These are phyloP conservation scores for Stachybotrys echinatus DNA, from an alignment of 2,329 filamentous ascomycete genomes.

Conservation along the genomic window DNA sequence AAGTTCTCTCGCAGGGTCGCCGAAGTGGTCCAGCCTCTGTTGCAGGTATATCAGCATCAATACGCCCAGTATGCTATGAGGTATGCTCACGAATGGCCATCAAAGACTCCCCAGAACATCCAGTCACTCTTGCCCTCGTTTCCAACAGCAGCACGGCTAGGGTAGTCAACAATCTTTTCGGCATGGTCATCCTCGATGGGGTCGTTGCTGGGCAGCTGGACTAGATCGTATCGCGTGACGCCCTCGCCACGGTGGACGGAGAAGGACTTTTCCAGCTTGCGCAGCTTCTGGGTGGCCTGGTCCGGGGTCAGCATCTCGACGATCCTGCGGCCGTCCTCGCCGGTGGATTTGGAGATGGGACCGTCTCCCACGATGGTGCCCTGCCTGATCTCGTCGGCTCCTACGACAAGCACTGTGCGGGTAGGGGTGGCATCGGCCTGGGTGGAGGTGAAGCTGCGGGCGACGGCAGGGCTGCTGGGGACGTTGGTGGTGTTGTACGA, in stretches of 20 bases:
- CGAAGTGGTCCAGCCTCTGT: slow-evolving; percentile 95
- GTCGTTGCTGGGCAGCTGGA: slow-evolving; percentile 92
- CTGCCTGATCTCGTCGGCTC: slow-evolving; percentile 85
- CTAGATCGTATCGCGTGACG: slow-evolving; percentile 89
- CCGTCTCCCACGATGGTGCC: slow-evolving; percentile 80
- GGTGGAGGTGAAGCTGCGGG: slow-evolving; percentile 38
- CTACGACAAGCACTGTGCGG: slow-evolving; percentile 75
- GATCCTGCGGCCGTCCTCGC: slow-evolving; percentile 77
- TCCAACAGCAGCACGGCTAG: slow-evolving; percentile 43
- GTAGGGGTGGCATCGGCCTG: slow-evolving; percentile 37
- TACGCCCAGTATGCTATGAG: neutral
- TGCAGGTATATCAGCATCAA: slow-evolving; percentile 10
- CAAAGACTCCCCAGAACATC: slow-evolving; percentile 99
- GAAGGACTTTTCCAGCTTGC: slow-evolving; percentile 88
- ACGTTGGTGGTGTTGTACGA: slow-evolving; percentile 49
- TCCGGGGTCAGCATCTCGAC: slow-evolving; percentile 96
- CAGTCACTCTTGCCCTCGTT: slow-evolving; percentile 67
- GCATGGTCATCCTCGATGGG: slow-evolving; percentile 98
- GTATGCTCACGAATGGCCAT: slow-evolving; percentile 77
- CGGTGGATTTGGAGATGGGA: slow-evolving; percentile 81
- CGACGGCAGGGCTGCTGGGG: slow-evolving; percentile 21
- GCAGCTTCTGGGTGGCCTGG: slow-evolving; percentile 83
- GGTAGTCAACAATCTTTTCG: slow-evolving; percentile 94
- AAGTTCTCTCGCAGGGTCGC: slow-evolving; percentile 90
- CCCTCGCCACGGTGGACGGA: slow-evolving; percentile 83